A percentile compares a stretch with the other conserved stretches of the same genome.
Evolutionary conservation across 2,329 filamentous ascomycete genomes (phyloP).

Genomic region (Pseudogymnoascus sp.): DNA sequence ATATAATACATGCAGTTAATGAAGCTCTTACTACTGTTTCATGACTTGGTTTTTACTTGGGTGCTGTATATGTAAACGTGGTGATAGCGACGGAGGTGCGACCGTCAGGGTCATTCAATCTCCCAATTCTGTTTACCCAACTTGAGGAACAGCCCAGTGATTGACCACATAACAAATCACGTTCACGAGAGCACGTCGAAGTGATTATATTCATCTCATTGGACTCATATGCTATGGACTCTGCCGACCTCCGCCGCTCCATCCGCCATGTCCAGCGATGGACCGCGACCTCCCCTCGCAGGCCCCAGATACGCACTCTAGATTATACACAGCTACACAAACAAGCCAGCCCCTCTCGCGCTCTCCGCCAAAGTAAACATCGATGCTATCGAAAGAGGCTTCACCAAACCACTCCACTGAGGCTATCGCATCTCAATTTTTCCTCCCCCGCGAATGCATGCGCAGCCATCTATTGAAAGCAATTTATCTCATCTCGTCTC

Average conservation of each 20-base stretch:
- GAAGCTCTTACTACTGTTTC: not conserved
- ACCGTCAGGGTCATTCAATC: not conserved
- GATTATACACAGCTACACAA: slow-evolving; percentile 9
- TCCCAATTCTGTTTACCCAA: not conserved
- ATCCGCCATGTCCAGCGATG: not conserved
- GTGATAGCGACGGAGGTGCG: not conserved
- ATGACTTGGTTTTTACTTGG: not conserved
- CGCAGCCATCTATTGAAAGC: slow-evolving; percentile 4
- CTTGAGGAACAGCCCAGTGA: not conserved
- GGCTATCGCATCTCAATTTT: slow-evolving; percentile 9
- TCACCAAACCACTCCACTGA: slow-evolving; percentile 9
- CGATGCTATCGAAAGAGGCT: not conserved
- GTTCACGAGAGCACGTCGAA: not conserved
- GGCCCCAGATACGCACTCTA: slow-evolving; percentile 4
- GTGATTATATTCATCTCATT: slow-evolving; percentile 7
- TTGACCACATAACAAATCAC: not conserved
- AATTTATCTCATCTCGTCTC: slow-evolving; percentile 2
- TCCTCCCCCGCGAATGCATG: not conserved
- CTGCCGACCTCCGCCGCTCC: not conserved
- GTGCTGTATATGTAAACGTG: not conserved
- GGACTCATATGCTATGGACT: slow-evolving; percentile 7
- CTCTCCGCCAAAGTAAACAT: not conserved
- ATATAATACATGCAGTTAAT: not conserved
- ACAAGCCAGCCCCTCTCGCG: not conserved
- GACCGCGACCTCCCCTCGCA: not conserved